These are phyloP conservation scores for Amylocarpus encephaloides DNA, from an alignment of 2,329 filamentous ascomycete species.

Conservation along the genomic window DNA sequence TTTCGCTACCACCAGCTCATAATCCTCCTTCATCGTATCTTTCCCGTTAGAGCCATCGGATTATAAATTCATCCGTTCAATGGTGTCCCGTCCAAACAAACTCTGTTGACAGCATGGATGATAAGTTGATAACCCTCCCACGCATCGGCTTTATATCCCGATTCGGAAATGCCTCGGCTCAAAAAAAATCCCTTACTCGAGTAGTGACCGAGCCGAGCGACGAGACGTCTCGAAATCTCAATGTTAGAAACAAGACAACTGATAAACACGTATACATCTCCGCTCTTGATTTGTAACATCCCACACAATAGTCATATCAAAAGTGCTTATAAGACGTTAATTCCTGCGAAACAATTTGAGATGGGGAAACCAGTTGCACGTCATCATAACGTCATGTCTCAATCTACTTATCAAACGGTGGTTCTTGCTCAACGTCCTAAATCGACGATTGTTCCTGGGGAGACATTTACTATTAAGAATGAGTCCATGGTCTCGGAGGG, in stretches of 20 bases:
- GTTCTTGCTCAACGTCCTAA: constrained; percentile 59
- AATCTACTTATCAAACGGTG: constrained; percentile 35
- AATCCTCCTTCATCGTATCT: too few species aligned
- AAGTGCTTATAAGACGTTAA: neutral
- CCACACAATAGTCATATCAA: neutral
- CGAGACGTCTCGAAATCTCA: too few species aligned
- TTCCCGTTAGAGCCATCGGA: too few species aligned
- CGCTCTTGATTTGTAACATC: neutral
- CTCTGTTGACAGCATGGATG: neutral
- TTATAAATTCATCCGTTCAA: too few species aligned
- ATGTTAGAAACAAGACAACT: neutral
- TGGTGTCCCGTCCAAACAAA: neutral
- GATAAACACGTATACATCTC: neutral
- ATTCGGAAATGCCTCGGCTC: neutral
- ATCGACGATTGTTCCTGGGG: constrained; percentile 53
- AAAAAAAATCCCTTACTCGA: neutral
- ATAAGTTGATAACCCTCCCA: too few species aligned
- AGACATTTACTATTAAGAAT: constrained; percentile 54
- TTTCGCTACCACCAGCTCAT: too few species aligned
- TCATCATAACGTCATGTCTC: constrained; percentile 26
- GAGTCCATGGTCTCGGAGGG: constrained; percentile 39
- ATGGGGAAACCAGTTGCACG: constrained; percentile 20
- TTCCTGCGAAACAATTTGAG: neutral
- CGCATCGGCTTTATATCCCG: neutral
- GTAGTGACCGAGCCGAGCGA: neutral